Evolutionary conservation across 148 eudicot species (phyloP).

Genomic region (Diospyros kaki): DNA sequence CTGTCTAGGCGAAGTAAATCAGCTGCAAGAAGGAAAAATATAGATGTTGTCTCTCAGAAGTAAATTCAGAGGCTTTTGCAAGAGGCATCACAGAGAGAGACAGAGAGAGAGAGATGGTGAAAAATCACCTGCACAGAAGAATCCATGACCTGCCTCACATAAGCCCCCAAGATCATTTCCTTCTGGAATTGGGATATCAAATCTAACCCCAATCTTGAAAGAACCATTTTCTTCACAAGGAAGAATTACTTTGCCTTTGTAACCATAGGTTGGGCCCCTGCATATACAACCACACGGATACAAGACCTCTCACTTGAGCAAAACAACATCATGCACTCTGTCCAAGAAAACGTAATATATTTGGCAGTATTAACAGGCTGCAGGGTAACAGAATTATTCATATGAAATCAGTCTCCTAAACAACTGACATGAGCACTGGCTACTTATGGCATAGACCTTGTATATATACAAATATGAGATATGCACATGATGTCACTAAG

Average conservation of each 20-base stretch:
- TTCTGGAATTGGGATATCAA: slow-evolving; percentile 60
- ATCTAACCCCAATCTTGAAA: slow-evolving; percentile 75
- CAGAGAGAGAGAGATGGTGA: background rate
- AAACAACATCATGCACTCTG: too few species aligned
- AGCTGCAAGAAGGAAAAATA: slow-evolving; percentile 40
- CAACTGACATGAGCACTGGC: too few species aligned
- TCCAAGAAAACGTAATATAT: too few species aligned
- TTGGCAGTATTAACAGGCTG: too few species aligned
- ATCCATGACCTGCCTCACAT: slow-evolving; percentile 67
- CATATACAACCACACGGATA: background rate
- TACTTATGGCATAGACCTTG: too few species aligned
- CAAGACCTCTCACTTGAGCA: too few species aligned
- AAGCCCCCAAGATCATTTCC: slow-evolving; percentile 67
- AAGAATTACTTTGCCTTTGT: slow-evolving; percentile 63
- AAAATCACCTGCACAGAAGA: slow-evolving; percentile 64
- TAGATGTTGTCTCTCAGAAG: background rate
- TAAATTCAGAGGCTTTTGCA: background rate
- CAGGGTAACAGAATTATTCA: too few species aligned
- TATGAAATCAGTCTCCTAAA: too few species aligned
- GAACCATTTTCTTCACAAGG: slow-evolving; percentile 58
- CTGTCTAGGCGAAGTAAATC: slow-evolving; percentile 66
- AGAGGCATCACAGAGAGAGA: too few species aligned
- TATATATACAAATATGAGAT: too few species aligned
- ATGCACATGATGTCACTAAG: too few species aligned
- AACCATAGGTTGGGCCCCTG: slow-evolving; percentile 72